These are phyloP conservation scores for Mortierella sp. DNA, from an alignment of 371 early-diverging fungal genomes.

Conservation along the genomic window DNA sequence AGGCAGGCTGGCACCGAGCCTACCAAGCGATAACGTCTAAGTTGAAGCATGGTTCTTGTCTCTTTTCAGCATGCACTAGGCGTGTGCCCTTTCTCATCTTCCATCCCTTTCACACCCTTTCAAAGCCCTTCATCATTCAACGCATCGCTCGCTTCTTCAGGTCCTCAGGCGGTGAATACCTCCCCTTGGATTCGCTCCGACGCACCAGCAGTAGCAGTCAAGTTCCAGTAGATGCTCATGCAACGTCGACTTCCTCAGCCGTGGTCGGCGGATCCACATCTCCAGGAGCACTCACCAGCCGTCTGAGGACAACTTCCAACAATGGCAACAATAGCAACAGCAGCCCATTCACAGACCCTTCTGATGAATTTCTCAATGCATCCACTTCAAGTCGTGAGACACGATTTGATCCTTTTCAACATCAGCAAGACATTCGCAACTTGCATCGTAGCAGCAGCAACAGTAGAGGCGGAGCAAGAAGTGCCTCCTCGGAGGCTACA, in stretches of 20 bases:
- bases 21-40: too few species aligned
- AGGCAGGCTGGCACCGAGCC: too few species aligned
- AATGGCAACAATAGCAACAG: not conserved
- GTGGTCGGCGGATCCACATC: slow-evolving; percentile 4
- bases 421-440: slow-evolving; percentile 38
- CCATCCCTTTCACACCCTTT: not conserved
- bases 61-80: not conserved
- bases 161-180: slow-evolving; percentile 51
- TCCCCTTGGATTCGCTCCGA: slow-evolving; percentile 49
- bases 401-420: slow-evolving; percentile 32
- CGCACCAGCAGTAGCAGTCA: slow-evolving; percentile 32
- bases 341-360: slow-evolving; percentile 9
- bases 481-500: slow-evolving; percentile 57
- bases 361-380: not conserved
- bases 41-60: too few species aligned
- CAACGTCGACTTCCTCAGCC: slow-evolving; percentile 24
- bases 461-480: not conserved
- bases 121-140: slow-evolving; percentile 38
- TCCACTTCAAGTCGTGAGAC: slow-evolving; percentile 3
- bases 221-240: slow-evolving; percentile 10
- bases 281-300: slow-evolving; percentile 29
- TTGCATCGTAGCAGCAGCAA: slow-evolving; percentile 12
- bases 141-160: slow-evolving; percentile 43
- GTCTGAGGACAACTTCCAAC: slow-evolving; percentile 23
- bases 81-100: not conserved